Evolutionary conservation across 148 eudicot species (phyloP), one percentile per base, ranked within the genome.

Genomic region (Linanthus parryae): DNA sequence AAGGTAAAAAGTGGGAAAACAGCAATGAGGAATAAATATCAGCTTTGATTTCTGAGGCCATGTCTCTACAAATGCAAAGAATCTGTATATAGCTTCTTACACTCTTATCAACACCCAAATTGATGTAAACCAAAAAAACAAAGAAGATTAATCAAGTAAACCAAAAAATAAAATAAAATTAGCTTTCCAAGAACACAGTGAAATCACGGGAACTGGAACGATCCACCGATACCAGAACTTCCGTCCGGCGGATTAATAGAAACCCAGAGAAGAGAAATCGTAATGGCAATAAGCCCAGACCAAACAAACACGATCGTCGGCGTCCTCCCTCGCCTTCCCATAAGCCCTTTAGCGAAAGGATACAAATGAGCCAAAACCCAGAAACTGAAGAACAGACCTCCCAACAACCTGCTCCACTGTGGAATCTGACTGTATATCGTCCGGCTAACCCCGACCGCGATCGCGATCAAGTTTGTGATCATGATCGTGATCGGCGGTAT

Each of bases 201-300:
- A 5, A 6, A 9, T 54, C 45, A 56, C 3, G 62, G 68, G 33
- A 64, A 64, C 43, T 48, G 46, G 48, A 64, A 56, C 35, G 5
- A 42, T 42, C 40, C 25, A 41, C 23, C 2, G 22, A 43, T 45
- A n/a, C 48, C 56, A n/a, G 35, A 24, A 16, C 23, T 52, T 25
- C 18, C 34, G 25, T 38, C 27, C 16, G 49, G 23, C 5, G 64
- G 63, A 28, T 52, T 58, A 31, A 69, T 21, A 7, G 74, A 63
- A 11, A 69, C 64, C 74, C 74, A 69, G 11, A 69, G 44, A 37
- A 69, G 52, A 7, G 74, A 69, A 9, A 69, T 36, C 19, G 74
- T 69, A 34, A 69, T 69, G 0, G 74, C 74, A 63, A 69, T 63
- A 10, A 69, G 64, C 10, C 73, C 73, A 68, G 1, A 68, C 73